Evolutionary conservation across 768 basidiomycete genomes (phyloP).

Genomic region (Kockovaella imperatae): DNA sequence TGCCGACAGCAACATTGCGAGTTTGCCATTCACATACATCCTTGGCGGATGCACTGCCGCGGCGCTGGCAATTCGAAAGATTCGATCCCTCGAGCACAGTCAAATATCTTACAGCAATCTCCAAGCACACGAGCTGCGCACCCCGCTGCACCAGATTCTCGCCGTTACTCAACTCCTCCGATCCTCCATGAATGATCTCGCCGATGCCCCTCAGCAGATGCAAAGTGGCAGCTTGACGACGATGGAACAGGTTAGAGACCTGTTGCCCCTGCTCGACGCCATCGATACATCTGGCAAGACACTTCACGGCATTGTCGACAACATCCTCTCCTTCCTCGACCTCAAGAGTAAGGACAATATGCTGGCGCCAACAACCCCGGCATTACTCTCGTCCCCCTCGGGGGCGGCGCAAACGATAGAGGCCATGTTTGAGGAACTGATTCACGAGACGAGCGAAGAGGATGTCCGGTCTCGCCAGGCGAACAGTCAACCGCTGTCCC

Average conservation of each 20-base stretch:
- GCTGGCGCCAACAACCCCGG: slow-evolving; percentile 1
- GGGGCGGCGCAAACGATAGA: slow-evolving; percentile 22
- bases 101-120: slow-evolving; percentile 39
- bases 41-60: slow-evolving; percentile 30
- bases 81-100: slow-evolving; percentile 29
- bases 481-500: slow-evolving; percentile 13
- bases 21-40: slow-evolving; percentile 27
- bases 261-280: slow-evolving; percentile 36
- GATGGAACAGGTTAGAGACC: slow-evolving; percentile 31
- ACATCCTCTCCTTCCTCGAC: slow-evolving; percentile 41
- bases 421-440: slow-evolving; percentile 34
- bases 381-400: slow-evolving; percentile 1
- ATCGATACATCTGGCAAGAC: slow-evolving; percentile 38
- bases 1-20: slow-evolving; percentile 19
- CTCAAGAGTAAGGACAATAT: slow-evolving; percentile 22
- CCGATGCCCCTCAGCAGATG: slow-evolving; percentile 10
- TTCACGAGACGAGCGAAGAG: slow-evolving; percentile 25
- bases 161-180: slow-evolving; percentile 36
- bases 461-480: slow-evolving; percentile 15
- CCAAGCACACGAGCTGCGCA: slow-evolving; percentile 41
- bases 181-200: slow-evolving; percentile 30
- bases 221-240: slow-evolving; percentile 8
- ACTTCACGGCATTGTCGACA: slow-evolving; percentile 39
- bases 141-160: slow-evolving; percentile 40
- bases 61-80: slow-evolving; percentile 27